Conservation (phyloP, 129 eudicot species). For the Scalesia atractyloides region DNA sequence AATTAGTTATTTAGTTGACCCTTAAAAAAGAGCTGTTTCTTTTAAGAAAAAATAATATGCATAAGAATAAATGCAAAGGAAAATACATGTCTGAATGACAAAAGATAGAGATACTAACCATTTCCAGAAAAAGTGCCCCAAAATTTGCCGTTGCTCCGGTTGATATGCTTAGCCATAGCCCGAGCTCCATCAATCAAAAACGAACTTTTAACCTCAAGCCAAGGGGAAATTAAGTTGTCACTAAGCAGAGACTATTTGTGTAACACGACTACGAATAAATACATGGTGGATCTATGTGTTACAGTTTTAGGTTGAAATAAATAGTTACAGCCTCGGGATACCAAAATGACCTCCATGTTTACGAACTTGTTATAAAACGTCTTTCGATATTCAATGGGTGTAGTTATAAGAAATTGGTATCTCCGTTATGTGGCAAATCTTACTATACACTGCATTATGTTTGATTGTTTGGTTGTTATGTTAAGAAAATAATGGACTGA, state of each 20-base stretch:
- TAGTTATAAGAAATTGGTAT: not conserved
- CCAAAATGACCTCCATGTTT: not conserved
- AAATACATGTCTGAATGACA: slow-evolving; percentile 5
- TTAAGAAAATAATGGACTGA: not conserved
- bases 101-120: slow-evolving; percentile 50
- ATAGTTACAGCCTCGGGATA: not conserved
- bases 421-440: not conserved
- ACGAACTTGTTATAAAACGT: not conserved
- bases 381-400: not conserved
- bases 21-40: not conserved
- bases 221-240: slow-evolving; percentile 34
- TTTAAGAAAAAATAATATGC: too few species aligned
- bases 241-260: slow-evolving; percentile 5
- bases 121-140: slow-evolving; percentile 78
- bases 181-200: slow-evolving; percentile 77
- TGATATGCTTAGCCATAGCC: slow-evolving; percentile 83
- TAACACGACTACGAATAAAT: slow-evolving; percentile 7
- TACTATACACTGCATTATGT: not conserved
- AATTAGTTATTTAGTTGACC: not conserved
- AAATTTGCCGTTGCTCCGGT: slow-evolving; percentile 59
- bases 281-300: not conserved
- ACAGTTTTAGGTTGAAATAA: not conserved
- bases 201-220: slow-evolving; percentile 71
- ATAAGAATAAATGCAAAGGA: slow-evolving; percentile 1
- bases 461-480: not conserved